Conservation (phyloP, 2,329 filamentous ascomycete species). For the Ascomycota sp. region DNA sequence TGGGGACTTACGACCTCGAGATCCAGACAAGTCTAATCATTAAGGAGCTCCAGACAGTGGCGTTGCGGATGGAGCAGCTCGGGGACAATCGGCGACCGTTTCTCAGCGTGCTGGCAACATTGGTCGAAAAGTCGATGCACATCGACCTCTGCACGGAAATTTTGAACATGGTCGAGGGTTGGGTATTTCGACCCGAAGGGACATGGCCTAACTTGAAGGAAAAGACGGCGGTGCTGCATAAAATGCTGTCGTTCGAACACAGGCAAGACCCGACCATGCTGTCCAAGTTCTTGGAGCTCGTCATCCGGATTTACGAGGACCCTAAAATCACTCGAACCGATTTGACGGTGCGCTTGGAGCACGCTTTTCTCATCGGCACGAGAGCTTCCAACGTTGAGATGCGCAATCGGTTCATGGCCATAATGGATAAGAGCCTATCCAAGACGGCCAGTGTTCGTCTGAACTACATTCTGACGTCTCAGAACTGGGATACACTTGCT, state of each 20-base stretch:
- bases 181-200: constrained; percentile 89
- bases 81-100: constrained; percentile 83
- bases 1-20: constrained; percentile 58
- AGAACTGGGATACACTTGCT: constrained; percentile 89
- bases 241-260: constrained; percentile 91
- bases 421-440: constrained; percentile 89
- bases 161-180: constrained; percentile 75
- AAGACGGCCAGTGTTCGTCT: constrained; percentile 74
- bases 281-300: constrained; percentile 80
- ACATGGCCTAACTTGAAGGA: constrained; percentile 95
- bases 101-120: constrained; percentile 76
- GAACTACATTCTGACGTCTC: constrained; percentile 68
- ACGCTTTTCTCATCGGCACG: constrained; percentile 90
- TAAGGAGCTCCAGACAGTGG: constrained; percentile 83
- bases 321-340: constrained; percentile 87
- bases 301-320: constrained; percentile 95
- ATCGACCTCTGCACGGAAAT: constrained; percentile 77
- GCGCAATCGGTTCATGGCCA: constrained; percentile 87
- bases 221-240: constrained; percentile 95
- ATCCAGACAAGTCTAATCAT: constrained; percentile 81
- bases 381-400: constrained; percentile 85
- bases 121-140: constrained; percentile 87
- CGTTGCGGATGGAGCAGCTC: constrained; percentile 74
- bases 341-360: constrained; percentile 88
- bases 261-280: constrained; percentile 64